Conservation (phyloP, 2,329 filamentous ascomycete genomes). For the Aureobasidium sp. region DNA sequence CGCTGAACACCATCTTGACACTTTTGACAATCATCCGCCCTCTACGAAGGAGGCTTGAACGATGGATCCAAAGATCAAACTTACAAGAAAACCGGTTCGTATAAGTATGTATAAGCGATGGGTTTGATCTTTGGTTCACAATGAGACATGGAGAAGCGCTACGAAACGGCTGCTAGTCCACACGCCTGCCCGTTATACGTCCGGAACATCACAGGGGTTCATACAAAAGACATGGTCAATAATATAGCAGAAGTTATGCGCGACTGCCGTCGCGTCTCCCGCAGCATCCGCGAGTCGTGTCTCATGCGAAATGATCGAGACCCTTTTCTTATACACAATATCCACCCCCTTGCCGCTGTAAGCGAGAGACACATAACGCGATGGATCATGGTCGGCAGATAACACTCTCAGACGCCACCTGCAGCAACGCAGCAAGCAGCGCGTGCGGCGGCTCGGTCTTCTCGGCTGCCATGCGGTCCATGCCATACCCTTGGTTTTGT, state of each 20-base stretch:
- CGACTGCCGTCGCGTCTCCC: not conserved
- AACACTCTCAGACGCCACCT: not conserved
- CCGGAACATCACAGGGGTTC: not conserved
- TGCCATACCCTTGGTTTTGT: not conserved
- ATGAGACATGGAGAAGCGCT: not conserved
- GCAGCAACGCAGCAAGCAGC: not conserved
- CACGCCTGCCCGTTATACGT: not conserved
- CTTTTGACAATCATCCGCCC: not conserved
- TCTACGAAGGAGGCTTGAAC: not conserved
- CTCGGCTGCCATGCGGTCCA: not conserved
- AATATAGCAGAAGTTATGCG: not conserved
- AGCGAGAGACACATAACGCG: not conserved
- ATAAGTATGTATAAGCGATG: not conserved
- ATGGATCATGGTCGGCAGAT: not conserved
- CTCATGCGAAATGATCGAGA: not conserved
- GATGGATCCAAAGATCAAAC: not conserved
- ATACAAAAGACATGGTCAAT: not conserved
- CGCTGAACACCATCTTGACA: not conserved
- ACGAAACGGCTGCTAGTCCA: not conserved
- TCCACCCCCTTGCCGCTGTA: not conserved
- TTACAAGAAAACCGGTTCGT: not conserved
- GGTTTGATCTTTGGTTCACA: not conserved
- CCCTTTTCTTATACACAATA: not conserved
- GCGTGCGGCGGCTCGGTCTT: not conserved
- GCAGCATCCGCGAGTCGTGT: not conserved